Base-by-base conservation (phyloP, 2,329 filamentous ascomycete species). In the Orbilia quercus region DNA sequence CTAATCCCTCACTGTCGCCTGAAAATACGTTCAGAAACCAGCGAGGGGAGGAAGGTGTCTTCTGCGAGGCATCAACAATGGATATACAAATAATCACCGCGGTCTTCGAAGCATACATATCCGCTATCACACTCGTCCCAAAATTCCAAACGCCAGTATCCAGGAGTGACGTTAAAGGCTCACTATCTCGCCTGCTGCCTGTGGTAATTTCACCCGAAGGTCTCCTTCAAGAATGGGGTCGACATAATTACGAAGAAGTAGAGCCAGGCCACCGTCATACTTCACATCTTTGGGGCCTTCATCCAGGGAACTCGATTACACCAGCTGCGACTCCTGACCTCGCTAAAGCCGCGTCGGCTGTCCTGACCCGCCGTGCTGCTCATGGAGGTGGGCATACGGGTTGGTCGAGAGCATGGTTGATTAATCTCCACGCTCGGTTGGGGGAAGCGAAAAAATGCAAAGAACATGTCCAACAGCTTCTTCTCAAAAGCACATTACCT, bases 221-320 rank as follows among this genome's bases (percentile, higher is more conserved):
- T 0, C 76, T 78, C 47, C 75, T 80, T 7, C 79, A 80, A 48
- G 79, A 80, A 75, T 80, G 80, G 79, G 75, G 74, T 9, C 65
- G 76, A 16, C 80, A 82, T 28, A 80, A 80, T 28, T 75, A 77
- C 9, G 80, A 82, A 64, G 78, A 73, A 53, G 60, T 80, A 2
- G 84, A 85, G 51, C 82, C 82, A 0, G 84, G 83, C 0, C 84
- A 86, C 69, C 81, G 84, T 0, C 84, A 85, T 54, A 80, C 85
- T 2, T 85, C 83, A 0, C 84, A 84, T 66, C 79, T 85, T 0
- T 85, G 82, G 71, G 84, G 81, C 0, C 79, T 86, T 1, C 82
- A 83, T 58, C 84, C 84, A 0, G 83, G 83, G 0, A 79, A 78
- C 4, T 71, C 76, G 1, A 82, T 84, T n/a, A 79, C 80, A 1